Evolutionary conservation across 306 rosid genomes (phyloP), one percentile per base, ranked within the genome.

Genomic region (Bauhinia variegata): DNA sequence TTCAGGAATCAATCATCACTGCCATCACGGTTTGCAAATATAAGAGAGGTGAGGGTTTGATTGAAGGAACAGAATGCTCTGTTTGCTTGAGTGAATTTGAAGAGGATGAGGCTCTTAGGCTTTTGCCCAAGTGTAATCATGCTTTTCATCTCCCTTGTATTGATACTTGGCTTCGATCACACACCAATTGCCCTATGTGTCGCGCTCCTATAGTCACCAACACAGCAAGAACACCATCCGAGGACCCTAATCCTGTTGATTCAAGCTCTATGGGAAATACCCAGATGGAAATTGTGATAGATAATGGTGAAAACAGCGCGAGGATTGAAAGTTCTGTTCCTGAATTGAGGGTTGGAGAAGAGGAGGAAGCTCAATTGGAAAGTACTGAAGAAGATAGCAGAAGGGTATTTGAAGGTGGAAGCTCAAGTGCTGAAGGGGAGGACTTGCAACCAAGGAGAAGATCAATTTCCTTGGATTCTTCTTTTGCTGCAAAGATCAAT

Each of bases 81-180:
- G 92, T 91, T 69, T 91, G 97, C 37, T 80, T 91, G 80, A 77
- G 72, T 39, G 97, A 91, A 78, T 91, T 91, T 16, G 58, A 79
- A 71, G 92, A 91, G 11, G 88, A 84, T 33, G 96, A 91, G 51
- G 78, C 14, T 59, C 66, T 91, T 11, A 78, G 97, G n/a, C 87
- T 91, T 4, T 65, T 91, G 80, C 97, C 97, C 0, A 89, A 88
- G 77, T 91, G 97, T 64, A 70, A 77, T 54, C 97, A 91, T 69
- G 97, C 97, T 71, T 91, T 91, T 77, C 97, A 91, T 72, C 36
- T 83, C 8, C 85, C 81, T 32, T 91, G 97, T 68, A 89, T 91
- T 65, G 97, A 91, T 60, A 91, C 96, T 0, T 91, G 97, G 97
- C 96, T 91, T 36, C 41, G 78, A n/a, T 88, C 97, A 0, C 97